Conservation (phyloP, 805 yeast genomes). For the Saccharomycopsis sp. region DNA sequence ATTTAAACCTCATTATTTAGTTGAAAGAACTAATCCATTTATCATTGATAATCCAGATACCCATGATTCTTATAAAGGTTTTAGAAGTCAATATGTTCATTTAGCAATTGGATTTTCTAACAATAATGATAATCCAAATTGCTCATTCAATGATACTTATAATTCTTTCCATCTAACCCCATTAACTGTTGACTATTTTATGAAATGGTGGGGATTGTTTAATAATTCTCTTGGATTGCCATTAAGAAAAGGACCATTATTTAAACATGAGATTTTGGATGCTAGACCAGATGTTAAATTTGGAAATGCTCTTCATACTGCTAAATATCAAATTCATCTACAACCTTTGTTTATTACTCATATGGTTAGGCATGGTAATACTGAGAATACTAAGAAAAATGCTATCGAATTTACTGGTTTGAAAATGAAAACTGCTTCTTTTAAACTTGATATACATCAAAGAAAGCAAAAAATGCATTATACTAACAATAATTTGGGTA, state of each 20-base stretch:
- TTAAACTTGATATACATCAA: slow-evolving; percentile 56
- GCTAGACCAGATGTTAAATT: slow-evolving; percentile 34
- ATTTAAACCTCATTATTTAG: slow-evolving; percentile 54
- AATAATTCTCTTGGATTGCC: slow-evolving; percentile 72
- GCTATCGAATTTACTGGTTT: slow-evolving; percentile 47
- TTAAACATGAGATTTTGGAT: slow-evolving; percentile 38
- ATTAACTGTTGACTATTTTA: slow-evolving; percentile 53
- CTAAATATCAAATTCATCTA: slow-evolving; percentile 61
- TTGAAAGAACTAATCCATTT: slow-evolving; percentile 47
- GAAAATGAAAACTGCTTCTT: slow-evolving; percentile 40
- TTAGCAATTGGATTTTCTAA: slow-evolving; percentile 33
- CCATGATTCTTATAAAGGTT: slow-evolving; percentile 55
- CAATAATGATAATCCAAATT: slow-evolving; percentile 19
- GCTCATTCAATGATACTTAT: slow-evolving; percentile 23
- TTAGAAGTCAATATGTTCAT: slow-evolving; percentile 55
- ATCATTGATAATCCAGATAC: slow-evolving; percentile 29
- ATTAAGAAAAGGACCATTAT: slow-evolving; percentile 58
- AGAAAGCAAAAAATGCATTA: slow-evolving; percentile 31
- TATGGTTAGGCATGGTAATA: slow-evolving; percentile 47
- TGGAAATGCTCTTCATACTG: slow-evolving; percentile 59
- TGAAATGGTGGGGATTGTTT: slow-evolving; percentile 75
- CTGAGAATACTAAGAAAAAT: slow-evolving; percentile 30
- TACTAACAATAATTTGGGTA: slow-evolving; percentile 34
- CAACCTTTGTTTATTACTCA: slow-evolving; percentile 65
- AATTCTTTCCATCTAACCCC: slow-evolving; percentile 72